These are phyloP conservation scores for Madurella mycetomatis DNA, from an alignment of 2,329 filamentous ascomycete genomes.

Conservation along the genomic window DNA sequence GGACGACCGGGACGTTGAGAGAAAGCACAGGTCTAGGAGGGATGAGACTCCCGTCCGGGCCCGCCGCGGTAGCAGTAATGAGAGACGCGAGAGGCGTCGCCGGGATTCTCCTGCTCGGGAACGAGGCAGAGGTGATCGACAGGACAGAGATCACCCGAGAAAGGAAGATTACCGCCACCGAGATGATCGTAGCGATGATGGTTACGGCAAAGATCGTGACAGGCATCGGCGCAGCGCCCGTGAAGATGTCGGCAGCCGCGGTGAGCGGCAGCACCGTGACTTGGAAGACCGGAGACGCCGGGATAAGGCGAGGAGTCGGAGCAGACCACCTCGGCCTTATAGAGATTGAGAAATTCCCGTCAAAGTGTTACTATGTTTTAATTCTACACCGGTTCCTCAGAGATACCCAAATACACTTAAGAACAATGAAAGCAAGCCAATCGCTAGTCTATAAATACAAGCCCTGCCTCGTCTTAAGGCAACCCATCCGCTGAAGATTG, in stretches of 20 bases:
- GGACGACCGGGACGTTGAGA: constrained; percentile 20
- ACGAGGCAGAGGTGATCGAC: constrained; percentile 8
- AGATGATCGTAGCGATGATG: constrained; percentile 23
- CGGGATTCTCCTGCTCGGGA: constrained; percentile 11
- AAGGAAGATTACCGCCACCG: constrained; percentile 25
- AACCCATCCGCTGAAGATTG: not conserved
- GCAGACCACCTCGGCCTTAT: constrained; percentile 39
- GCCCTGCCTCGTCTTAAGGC: not conserved
- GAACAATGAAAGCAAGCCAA: not conserved
- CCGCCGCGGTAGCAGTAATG: constrained; percentile 2
- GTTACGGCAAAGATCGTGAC: constrained; percentile 27
- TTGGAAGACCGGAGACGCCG: constrained; percentile 27
- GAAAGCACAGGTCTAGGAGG: constrained; percentile 33
- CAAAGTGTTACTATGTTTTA: not conserved
- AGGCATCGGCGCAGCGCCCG: constrained; percentile 29
- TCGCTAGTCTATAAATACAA: constrained; percentile 7
- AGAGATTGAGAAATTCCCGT: constrained; percentile 13
- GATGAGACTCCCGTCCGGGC: constrained; percentile 33
- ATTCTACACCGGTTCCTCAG: not conserved
- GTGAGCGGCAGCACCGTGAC: constrained; percentile 24
- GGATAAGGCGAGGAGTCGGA: constrained; percentile 36
- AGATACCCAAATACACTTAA: constrained; percentile 21
- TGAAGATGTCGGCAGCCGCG: constrained; percentile 28
- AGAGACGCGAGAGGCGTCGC: constrained; percentile 7
- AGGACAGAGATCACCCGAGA: constrained; percentile 14